Conservation (phyloP, 1,284 basidiomycete genomes). For the Pseudozyma flocculosa region DNA sequence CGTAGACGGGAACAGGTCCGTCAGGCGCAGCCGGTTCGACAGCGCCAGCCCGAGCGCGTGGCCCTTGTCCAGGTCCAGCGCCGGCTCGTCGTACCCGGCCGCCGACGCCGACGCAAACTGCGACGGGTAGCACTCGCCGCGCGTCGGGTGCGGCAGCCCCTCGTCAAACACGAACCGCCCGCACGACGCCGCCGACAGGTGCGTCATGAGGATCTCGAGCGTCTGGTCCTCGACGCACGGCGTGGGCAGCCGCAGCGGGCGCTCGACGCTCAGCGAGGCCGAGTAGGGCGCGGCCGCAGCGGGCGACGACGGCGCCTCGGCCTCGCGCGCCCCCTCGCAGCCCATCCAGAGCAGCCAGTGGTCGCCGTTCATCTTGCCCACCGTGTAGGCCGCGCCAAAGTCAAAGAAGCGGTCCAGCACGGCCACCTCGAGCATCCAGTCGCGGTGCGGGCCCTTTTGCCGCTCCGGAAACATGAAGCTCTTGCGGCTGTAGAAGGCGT, state of each 20-base stretch:
- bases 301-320: constrained; percentile 43
- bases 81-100: constrained; percentile 1
- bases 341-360: constrained; percentile 89
- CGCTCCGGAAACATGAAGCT: constrained; percentile 99
- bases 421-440: constrained; percentile 90
- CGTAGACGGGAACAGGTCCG: constrained; percentile 78
- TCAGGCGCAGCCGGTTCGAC: constrained; percentile 76
- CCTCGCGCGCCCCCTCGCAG: constrained; percentile 38
- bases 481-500: constrained; percentile 89
- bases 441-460: constrained; percentile 87
- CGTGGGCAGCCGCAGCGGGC: constrained; percentile 33
- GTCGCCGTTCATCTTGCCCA: constrained; percentile 97
- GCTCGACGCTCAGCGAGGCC: constrained; percentile 15
- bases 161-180: constrained; percentile 73
- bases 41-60: constrained; percentile 70
- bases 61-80: constrained; percentile 33
- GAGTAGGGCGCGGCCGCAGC: no score
- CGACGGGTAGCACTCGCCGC: constrained; percentile 38
- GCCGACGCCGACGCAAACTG: constrained; percentile 11
- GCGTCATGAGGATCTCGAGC: constrained; percentile 97
- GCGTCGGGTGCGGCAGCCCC: constrained; percentile 21
- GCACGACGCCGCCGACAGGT: constrained; percentile 75
- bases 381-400: constrained; percentile 85
- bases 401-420: constrained; percentile 85
- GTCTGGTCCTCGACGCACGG: constrained; percentile 71